Percentiles rank a stretch among this genome's conserved stretches.
Evolutionary conservation across 2,329 filamentous ascomycete genomes (phyloP).

Genomic region (Aspergillus melleus): DNA sequence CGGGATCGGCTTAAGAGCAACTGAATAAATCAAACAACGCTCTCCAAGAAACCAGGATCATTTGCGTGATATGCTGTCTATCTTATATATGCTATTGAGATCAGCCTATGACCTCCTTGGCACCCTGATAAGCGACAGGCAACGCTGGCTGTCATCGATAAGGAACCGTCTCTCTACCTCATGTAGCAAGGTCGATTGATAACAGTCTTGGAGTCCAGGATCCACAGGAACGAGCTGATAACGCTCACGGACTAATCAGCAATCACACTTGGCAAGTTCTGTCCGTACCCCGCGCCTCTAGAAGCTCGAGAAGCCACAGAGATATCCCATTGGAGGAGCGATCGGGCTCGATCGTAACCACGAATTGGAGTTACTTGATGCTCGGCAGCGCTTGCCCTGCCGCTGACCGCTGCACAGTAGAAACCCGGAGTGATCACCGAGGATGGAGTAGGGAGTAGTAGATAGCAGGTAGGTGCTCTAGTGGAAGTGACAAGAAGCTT

Average conservation of each 20-base stretch:
- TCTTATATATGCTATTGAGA: background rate
- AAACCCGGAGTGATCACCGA: background rate
- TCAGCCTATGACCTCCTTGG: background rate
- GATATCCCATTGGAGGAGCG: background rate
- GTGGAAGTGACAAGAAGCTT: background rate
- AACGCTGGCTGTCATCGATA: background rate
- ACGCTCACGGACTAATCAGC: background rate
- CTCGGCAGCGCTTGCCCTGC: background rate
- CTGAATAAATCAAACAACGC: background rate
- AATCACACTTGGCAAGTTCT: background rate
- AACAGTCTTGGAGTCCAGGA: background rate
- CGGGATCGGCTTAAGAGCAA: background rate
- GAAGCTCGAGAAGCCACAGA: background rate
- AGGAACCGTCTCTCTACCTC: background rate
- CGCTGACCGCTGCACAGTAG: background rate
- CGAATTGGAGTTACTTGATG: background rate
- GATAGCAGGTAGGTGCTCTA: background rate
- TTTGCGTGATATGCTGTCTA: background rate
- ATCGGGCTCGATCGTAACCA: background rate
- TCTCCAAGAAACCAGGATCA: background rate
- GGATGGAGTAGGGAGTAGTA: background rate
- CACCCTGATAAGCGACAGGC: background rate
- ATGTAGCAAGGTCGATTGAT: background rate
- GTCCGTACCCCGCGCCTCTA: background rate
- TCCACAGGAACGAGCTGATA: background rate